Percentiles rank a stretch among this genome's conserved stretches.
Evolutionary conservation across 1,284 basidiomycete genomes (phyloP).

Genomic region (Ustilago trichophora): DNA sequence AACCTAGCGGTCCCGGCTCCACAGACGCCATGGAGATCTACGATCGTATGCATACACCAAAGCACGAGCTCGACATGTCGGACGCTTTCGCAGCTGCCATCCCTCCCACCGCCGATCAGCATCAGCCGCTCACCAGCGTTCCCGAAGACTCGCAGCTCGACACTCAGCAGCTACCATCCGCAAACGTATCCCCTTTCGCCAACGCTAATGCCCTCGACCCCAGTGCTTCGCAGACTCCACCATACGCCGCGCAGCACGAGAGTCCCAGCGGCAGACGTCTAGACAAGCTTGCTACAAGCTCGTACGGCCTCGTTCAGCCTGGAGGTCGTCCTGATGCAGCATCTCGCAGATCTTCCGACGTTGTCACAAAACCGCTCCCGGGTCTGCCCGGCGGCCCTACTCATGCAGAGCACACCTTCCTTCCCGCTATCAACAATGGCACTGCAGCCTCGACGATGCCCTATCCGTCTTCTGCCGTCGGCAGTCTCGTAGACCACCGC

Average conservation of each 20-base stretch:
- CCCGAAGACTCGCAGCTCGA: conserved; percentile 53
- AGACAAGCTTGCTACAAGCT: conserved; percentile 21
- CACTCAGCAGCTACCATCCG: conserved; percentile 10
- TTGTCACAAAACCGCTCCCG: conserved; percentile 46
- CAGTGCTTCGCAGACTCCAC: conserved; percentile 10
- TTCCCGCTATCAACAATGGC: conserved; percentile 16
- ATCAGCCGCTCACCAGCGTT: conserved; percentile 42
- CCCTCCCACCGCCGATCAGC: conserved; percentile 18
- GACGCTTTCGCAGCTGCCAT: conserved; percentile 18
- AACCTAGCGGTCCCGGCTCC: conserved; percentile 49
- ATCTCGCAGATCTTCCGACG: conserved; percentile 18
- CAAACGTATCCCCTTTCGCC: conserved; percentile 2
- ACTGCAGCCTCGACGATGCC: neutral
- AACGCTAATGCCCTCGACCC: conserved; percentile 6
- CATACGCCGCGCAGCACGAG: neutral
- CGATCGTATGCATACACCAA: conserved; percentile 48
- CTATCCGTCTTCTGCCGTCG: neutral
- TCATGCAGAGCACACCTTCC: conserved; percentile 32
- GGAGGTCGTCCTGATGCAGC: conserved; percentile 27
- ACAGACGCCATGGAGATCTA: conserved; percentile 55
- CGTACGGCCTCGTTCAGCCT: conserved; percentile 41
- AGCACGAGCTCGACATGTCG: conserved; percentile 37
- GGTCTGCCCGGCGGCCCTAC: conserved; percentile 22
- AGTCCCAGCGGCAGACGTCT: conserved; percentile 15
- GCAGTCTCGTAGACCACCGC: conserved; percentile 16